phyloP scores from a whole-genome alignment of 1,284 basidiomycete genomes.

The Mycosarcoma mackinlayi region DNA sequence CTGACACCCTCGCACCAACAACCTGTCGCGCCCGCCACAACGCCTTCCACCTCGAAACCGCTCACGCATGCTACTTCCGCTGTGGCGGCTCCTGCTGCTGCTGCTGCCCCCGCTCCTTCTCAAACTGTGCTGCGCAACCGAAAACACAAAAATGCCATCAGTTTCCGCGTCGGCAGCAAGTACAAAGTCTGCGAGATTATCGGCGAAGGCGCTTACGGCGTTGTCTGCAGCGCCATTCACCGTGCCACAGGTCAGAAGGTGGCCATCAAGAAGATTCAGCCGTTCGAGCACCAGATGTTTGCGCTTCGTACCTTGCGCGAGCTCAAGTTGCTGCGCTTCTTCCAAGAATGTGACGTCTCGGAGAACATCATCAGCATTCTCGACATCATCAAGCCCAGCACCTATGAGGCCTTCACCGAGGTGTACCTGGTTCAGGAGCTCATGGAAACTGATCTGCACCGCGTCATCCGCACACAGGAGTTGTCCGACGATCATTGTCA shows the following conservation, averaged over 20 bases:
- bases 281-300: slow-evolving; percentile 68
- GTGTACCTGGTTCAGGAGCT: slow-evolving; percentile 78
- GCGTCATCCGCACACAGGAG: slow-evolving; percentile 68
- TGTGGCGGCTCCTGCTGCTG: not conserved
- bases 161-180: slow-evolving; percentile 62
- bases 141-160: slow-evolving; percentile 47
- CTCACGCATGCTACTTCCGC: not conserved
- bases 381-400: slow-evolving; percentile 60
- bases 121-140: slow-evolving; percentile 18
- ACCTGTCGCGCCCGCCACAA: not conserved
- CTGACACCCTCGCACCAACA: slow-evolving; percentile 6
- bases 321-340: slow-evolving; percentile 66
- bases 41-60: not conserved
- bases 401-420: slow-evolving; percentile 91
- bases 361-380: slow-evolving; percentile 64
- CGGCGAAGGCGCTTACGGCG: slow-evolving; percentile 70
- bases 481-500: slow-evolving; percentile 83
- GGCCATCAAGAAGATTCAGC: slow-evolving; percentile 69
- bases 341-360: slow-evolving; percentile 63
- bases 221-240: slow-evolving; percentile 69
- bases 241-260: slow-evolving; percentile 68
- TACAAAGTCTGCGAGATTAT: slow-evolving; percentile 69
- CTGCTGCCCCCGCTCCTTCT: slow-evolving; percentile 11
- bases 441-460: slow-evolving; percentile 68
- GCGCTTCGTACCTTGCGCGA: slow-evolving; percentile 66